Evolutionary conservation across 257 asterid species (phyloP).

Genomic region (Scutellaria barbata): DNA sequence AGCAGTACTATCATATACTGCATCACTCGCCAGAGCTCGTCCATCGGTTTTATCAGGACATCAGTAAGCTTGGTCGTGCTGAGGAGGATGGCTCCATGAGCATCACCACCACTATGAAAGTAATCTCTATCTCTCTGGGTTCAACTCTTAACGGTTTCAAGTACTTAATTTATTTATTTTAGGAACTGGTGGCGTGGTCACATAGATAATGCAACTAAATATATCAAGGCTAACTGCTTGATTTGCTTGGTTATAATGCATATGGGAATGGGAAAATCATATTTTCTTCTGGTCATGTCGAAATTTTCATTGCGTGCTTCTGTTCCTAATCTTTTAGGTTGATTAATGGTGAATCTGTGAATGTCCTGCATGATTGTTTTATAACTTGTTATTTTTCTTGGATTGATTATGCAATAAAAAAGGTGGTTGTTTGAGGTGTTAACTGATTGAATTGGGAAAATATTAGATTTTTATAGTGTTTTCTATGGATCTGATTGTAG

Average conservation of each 20-base stretch:
- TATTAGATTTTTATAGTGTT: constrained; percentile 14
- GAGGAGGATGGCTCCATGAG: constrained; percentile 78
- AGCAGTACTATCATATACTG: constrained; percentile 87
- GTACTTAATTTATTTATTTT: neutral
- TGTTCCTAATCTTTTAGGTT: constrained; percentile 15
- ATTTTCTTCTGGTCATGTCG: neutral
- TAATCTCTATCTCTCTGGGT: constrained; percentile 40
- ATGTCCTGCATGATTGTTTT: constrained; percentile 1
- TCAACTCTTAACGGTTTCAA: neutral
- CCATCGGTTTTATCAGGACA: constrained; percentile 78
- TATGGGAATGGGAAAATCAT: neutral
- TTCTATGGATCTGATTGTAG: constrained; percentile 46
- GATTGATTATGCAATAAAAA: neutral
- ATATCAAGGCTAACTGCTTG: neutral
- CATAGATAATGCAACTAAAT: neutral
- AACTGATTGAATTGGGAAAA: constrained; percentile 15
- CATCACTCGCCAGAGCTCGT: constrained; percentile 81
- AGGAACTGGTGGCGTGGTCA: neutral
- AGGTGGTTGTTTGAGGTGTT: neutral
- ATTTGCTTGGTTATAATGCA: constrained; percentile 6
- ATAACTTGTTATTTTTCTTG: neutral
- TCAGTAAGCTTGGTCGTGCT: constrained; percentile 85
- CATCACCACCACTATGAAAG: constrained; percentile 83
- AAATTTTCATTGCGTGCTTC: neutral
- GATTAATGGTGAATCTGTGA: constrained; percentile 1